A percentile compares a stretch with the other conserved stretches of the same genome.
Evolutionary conservation across 441 rosid genomes (phyloP).

Genomic region (Syzygium malaccense): DNA sequence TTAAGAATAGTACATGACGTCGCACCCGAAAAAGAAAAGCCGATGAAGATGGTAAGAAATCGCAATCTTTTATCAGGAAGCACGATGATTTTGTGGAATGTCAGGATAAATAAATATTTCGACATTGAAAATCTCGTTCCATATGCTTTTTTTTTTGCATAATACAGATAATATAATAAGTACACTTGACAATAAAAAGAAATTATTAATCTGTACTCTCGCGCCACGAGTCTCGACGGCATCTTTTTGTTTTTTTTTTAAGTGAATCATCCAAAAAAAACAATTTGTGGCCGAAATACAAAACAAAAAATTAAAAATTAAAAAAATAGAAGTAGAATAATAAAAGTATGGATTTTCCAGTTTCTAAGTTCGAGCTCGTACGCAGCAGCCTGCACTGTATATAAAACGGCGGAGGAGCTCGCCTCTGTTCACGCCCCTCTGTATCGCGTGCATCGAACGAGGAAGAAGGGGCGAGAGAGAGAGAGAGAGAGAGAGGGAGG

Average conservation of each 20-base stretch:
- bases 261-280: background rate
- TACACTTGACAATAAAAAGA: background rate
- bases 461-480: background rate
- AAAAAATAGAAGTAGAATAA: background rate
- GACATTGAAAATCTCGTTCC: background rate
- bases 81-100: background rate
- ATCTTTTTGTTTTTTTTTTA: background rate
- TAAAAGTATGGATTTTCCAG: background rate
- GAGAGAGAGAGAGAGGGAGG: background rate
- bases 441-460: background rate
- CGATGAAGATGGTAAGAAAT: background rate
- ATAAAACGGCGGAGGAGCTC: background rate
- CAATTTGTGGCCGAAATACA: background rate
- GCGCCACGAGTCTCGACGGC: background rate
- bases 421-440: background rate
- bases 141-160: background rate
- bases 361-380: background rate
- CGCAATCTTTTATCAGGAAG: background rate
- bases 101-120: background rate
- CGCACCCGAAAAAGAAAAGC: background rate
- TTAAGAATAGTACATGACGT: too few relatives aligned
- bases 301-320: background rate
- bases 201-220: background rate
- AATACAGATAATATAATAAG: background rate
- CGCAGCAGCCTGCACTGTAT: background rate